A percentile compares a stretch with the other conserved stretches of the same genome.
These are phyloP conservation scores for Oropetium thomaeum DNA, from an alignment of 176 grass and related monocot species.

Conservation along the genomic window DNA sequence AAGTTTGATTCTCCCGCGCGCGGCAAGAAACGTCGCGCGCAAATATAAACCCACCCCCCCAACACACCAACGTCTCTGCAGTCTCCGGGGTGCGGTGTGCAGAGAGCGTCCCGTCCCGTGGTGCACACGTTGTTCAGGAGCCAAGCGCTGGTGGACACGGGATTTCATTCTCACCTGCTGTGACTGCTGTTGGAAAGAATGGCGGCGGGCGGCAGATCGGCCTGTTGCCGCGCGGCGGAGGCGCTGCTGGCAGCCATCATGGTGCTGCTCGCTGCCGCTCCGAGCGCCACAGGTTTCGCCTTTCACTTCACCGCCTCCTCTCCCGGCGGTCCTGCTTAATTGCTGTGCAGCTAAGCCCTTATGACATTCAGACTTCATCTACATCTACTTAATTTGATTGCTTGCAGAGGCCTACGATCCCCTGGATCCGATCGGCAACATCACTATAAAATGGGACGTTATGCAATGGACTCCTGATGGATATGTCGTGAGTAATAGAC, in stretches of 20 bases:
- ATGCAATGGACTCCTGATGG: constrained; percentile 88
- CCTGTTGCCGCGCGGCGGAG: constrained; percentile 30
- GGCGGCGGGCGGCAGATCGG: constrained; percentile 43
- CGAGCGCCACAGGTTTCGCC: constrained; percentile 46
- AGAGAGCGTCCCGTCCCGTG: no score
- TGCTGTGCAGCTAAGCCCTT: background rate
- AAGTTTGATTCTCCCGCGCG: no score
- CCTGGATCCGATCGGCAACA: constrained; percentile 75
- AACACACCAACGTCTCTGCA: no score
- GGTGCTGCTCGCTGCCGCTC: constrained; percentile 43
- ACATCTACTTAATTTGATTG: background rate
- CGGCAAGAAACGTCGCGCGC: no score
- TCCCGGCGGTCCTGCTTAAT: background rate
- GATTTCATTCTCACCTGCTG: no score
- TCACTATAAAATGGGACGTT: constrained; percentile 86
- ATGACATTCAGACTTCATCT: background rate
- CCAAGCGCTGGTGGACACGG: no score
- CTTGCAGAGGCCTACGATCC: constrained; percentile 76
- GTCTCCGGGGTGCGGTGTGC: no score
- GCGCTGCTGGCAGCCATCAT: constrained; percentile 33
- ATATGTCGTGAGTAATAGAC: constrained; percentile 76
- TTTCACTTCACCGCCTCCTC: no score
- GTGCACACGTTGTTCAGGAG: no score
- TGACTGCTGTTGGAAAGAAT: no score
- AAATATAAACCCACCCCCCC: no score